Conservation (phyloP, 257 asterid genomes). For the Solanum bulbocastanum region DNA sequence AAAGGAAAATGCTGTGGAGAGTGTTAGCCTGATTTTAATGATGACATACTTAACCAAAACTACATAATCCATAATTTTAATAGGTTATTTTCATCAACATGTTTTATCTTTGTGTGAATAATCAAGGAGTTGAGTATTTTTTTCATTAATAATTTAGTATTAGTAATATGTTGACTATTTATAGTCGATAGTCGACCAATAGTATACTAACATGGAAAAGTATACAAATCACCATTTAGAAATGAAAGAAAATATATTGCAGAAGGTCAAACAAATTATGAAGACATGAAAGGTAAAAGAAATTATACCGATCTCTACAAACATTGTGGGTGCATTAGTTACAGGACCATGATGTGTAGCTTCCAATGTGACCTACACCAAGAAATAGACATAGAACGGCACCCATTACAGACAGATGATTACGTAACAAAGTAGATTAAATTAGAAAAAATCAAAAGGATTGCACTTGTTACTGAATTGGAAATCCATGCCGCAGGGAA, state of each 20-base stretch:
- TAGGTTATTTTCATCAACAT: not conserved
- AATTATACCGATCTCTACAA: conserved; percentile 26
- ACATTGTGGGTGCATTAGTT: conserved; percentile 28
- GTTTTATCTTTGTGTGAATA: not conserved
- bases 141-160: not conserved
- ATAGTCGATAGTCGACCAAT: not conserved
- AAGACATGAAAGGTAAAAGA: not conserved
- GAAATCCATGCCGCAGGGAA: not conserved
- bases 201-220: not conserved
- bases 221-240: not conserved
- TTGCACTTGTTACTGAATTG: not conserved
- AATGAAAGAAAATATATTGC: not conserved
- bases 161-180: not conserved
- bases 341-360: conserved; percentile 34
- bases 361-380: conserved; percentile 27
- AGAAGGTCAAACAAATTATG: not conserved
- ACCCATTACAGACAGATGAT: not conserved
- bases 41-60: not conserved
- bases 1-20: not conserved
- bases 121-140: not conserved
- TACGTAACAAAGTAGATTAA: not conserved
- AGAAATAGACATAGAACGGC: not conserved
- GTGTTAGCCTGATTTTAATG: not conserved
- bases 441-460: not conserved
- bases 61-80: not conserved